Conservation (phyloP, 495 filamentous ascomycete genomes). For the Penicillium verhagenii region DNA sequence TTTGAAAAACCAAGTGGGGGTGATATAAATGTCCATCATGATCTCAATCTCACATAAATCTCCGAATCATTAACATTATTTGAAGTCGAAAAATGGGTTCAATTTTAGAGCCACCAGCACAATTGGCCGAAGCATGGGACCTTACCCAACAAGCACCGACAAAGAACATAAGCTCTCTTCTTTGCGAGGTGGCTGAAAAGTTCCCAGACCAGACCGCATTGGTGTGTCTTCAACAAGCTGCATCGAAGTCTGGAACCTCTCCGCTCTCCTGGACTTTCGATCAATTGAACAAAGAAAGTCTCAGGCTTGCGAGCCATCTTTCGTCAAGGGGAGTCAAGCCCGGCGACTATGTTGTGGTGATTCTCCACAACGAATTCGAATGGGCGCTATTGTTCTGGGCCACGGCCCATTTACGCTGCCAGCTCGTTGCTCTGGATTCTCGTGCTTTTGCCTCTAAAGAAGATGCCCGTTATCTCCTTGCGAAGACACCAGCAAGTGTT, state of each 20-base stretch:
- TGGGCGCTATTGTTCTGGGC: slow-evolving; percentile 34
- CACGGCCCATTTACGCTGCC: slow-evolving; percentile 22
- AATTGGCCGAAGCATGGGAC: not conserved
- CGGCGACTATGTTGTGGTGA: slow-evolving; percentile 17
- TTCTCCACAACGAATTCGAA: slow-evolving; percentile 35
- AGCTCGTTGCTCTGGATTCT: slow-evolving; percentile 30
- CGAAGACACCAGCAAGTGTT: slow-evolving; percentile 12
- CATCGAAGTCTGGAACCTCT: no score
- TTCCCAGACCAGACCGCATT: not conserved
- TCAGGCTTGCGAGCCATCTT: slow-evolving; percentile 7
- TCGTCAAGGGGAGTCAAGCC: not conserved
- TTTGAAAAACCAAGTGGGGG: no score
- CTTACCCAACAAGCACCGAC: not conserved
- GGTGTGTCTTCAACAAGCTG: not conserved
- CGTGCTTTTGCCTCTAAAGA: slow-evolving; percentile 11
- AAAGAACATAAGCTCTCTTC: not conserved
- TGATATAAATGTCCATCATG: not conserved
- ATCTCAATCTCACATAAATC: not conserved
- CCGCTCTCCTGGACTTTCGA: slow-evolving; percentile 13
- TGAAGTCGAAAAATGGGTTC: not conserved
- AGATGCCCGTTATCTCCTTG: slow-evolving; percentile 20
- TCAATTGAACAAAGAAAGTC: slow-evolving; percentile 9
- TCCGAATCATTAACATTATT: not conserved
- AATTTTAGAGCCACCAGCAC: not conserved
- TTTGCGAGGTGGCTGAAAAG: not conserved